Evolutionary conservation across 805 yeast genomes (phyloP), one percentile per base, ranked within the genome.

Genomic region (Metschnikowia kofuensis): DNA sequence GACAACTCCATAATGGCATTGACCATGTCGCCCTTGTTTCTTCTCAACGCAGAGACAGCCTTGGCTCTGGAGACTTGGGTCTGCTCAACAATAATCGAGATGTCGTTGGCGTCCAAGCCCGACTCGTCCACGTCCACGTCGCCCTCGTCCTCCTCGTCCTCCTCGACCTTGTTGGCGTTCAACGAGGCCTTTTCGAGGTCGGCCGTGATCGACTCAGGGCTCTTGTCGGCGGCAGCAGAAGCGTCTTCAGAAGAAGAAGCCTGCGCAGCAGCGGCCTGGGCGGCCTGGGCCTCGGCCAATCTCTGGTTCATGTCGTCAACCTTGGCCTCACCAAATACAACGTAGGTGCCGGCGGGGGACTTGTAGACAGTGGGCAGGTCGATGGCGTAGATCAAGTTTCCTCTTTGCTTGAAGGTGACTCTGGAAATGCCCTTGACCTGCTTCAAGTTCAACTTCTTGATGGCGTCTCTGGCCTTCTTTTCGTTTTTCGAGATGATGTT

Each of bases 321-420:
- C 82, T 89, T 88, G 69, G 97, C 96, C 77, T 91, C 97, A 77
- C 99, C 99, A 65, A 92, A 91, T 61, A 92, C 97, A 64, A 92
- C 85, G 80, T 87, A 94, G 62, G 96, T 85, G 69, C 97, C 97
- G 67, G 95, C 87, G 57, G 84, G 80, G 55, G 97, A 85, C 76
- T 81, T 89, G 96, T 79, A 92, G 53, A 94, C 98, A 63, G 90
- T 97, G 73, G 99, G 99, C 61, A 75, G 71, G 71, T 89, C 94
- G 76, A 92, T 88, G 68, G 84, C 96, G 72, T 85, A 82, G 69
- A 90, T 85, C 70, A 85, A 82, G 83, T 89, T 88, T 72, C 91
- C 90, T 77, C 88, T 85, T 80, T 85, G 89, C 78, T 86, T 89
- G 83, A 92, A 87, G 62, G 97, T 90, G 67, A 94, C 98, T 78